These are phyloP conservation scores for Aspergillus taichungensis DNA, from an alignment of 495 filamentous ascomycete species.

Conservation along the genomic window DNA sequence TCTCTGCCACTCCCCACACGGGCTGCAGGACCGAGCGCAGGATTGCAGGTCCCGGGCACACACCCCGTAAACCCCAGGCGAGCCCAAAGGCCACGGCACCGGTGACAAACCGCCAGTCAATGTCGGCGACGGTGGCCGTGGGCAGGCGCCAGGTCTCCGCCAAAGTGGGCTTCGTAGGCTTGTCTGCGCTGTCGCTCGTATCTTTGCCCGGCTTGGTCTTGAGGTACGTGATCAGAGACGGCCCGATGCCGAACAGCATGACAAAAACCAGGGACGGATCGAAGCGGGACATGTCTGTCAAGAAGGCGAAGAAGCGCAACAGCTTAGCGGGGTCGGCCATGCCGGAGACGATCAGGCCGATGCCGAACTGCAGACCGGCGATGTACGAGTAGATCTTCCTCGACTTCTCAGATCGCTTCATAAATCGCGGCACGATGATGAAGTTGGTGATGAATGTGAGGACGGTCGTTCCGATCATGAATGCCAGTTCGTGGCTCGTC, in stretches of 20 bases:
- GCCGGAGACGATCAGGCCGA: slow-evolving; percentile 44
- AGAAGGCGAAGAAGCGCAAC: slow-evolving; percentile 43
- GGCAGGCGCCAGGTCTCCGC: slow-evolving; percentile 39
- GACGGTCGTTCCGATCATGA: slow-evolving; percentile 24
- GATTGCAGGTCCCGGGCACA: slow-evolving; percentile 49
- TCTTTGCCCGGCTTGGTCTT: slow-evolving; percentile 22
- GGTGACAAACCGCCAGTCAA: slow-evolving; percentile 44
- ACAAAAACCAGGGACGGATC: slow-evolving; percentile 47
- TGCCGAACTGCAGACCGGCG: slow-evolving; percentile 44
- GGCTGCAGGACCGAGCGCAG: slow-evolving; percentile 42
- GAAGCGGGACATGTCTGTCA: slow-evolving; percentile 31
- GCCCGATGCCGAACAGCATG: slow-evolving; percentile 42
- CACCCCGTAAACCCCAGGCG: slow-evolving; percentile 46
- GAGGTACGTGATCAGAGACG: slow-evolving; percentile 31
- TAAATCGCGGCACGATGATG: slow-evolving; percentile 17
- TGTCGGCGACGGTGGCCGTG: slow-evolving; percentile 37
- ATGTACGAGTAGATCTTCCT: slow-evolving; percentile 28
- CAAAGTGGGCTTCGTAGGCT: slow-evolving; percentile 26
- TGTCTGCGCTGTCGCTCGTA: slow-evolving; percentile 7
- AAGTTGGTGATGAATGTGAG: slow-evolving; percentile 28
- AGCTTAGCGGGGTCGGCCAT: slow-evolving; percentile 50
- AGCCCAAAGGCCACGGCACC: slow-evolving; percentile 46
- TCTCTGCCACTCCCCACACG: slow-evolving; percentile 38
- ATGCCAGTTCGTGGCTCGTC: slow-evolving; percentile 19
- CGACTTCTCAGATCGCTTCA: slow-evolving; percentile 21